Evolutionary conservation across 768 basidiomycete species (phyloP).

Genomic region (Mrakia gelida): DNA sequence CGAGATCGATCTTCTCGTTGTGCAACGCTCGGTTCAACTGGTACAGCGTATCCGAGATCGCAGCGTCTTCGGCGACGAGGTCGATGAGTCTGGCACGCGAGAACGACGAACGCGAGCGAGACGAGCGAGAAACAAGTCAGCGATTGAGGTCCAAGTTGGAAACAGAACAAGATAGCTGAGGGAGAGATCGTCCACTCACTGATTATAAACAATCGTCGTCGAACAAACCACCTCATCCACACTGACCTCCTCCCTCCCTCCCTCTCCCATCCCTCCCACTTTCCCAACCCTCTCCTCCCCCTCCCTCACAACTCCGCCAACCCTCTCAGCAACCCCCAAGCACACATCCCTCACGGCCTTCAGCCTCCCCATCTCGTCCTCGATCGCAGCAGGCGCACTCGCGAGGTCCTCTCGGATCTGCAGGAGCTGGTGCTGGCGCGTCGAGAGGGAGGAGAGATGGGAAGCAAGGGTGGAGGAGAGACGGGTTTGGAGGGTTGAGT

Average conservation of each 20-base stretch:
- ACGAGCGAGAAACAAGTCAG: too few species aligned
- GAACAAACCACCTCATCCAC: constrained; percentile 96
- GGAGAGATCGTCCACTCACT: constrained; percentile 66
- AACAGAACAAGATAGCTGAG: too few species aligned
- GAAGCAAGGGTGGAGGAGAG: constrained; percentile 66
- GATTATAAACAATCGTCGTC: constrained; percentile 92
- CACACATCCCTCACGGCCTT: constrained; percentile 93
- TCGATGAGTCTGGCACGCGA: constrained; percentile 67
- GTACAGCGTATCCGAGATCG: constrained; percentile 97
- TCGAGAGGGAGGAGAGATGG: constrained; percentile 54
- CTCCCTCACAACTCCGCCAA: constrained; percentile 59
- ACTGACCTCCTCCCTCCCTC: constrained; percentile 75
- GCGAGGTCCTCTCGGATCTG: constrained; percentile 79
- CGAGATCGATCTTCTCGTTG: constrained; percentile 73
- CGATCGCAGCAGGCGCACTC: constrained; percentile 85
- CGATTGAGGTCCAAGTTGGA: too few species aligned
- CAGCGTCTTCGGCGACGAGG: constrained; percentile 97
- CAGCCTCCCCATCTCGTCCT: constrained; percentile 91
- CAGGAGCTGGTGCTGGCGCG: constrained; percentile 55
- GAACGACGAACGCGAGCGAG: too few species aligned
- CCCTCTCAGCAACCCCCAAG: constrained; percentile 64
- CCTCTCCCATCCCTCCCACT: constrained; percentile 72
- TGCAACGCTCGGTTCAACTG: constrained; percentile 92
- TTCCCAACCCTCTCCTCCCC: constrained; percentile 68
- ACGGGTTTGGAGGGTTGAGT: constrained; percentile 64